A percentile compares a stretch with the other conserved stretches of the same genome.
Conservation (phyloP, 176 grass and related monocot species). For the Secale cereale region DNA sequence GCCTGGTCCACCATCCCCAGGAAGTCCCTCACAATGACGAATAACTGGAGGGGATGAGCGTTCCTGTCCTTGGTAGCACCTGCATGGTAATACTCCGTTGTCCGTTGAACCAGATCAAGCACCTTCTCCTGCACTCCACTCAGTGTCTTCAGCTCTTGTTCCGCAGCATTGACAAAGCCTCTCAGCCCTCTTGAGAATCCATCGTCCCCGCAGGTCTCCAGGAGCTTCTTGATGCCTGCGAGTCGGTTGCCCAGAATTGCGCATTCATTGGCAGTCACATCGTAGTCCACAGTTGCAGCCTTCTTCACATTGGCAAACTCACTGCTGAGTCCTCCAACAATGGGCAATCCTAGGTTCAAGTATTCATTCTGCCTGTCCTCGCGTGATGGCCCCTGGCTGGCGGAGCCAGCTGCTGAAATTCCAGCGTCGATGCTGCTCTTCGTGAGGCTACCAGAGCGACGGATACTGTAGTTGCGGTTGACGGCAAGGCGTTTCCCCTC, state of each 20-base stretch:
- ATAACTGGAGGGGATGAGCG: constrained; percentile 72
- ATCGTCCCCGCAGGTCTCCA: constrained; percentile 55
- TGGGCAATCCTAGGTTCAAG: constrained; percentile 72
- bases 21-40: constrained; percentile 92
- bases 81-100: constrained; percentile 84
- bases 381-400: constrained; percentile 33
- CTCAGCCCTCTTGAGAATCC: constrained; percentile 69
- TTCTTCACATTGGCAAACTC: constrained; percentile 82
- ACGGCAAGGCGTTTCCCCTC: constrained; percentile 83
- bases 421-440: constrained; percentile 35
- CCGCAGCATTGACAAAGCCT: constrained; percentile 56
- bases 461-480: constrained; percentile 67
- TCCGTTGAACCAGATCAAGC: constrained; percentile 69
- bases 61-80: constrained; percentile 70
- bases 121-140: constrained; percentile 63
- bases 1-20: constrained; percentile 92
- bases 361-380: constrained; percentile 90
- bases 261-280: constrained; percentile 49
- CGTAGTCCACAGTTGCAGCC: constrained; percentile 71
- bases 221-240: constrained; percentile 55
- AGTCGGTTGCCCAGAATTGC: constrained; percentile 38
- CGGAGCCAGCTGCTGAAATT: constrained; percentile 10
- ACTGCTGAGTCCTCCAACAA: constrained; percentile 75
- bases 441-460: constrained; percentile 53
- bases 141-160: constrained; percentile 53